phyloP scores from a whole-genome alignment of 2,329 filamentous ascomycete species.

The Fusarium guadeloupense region DNA sequence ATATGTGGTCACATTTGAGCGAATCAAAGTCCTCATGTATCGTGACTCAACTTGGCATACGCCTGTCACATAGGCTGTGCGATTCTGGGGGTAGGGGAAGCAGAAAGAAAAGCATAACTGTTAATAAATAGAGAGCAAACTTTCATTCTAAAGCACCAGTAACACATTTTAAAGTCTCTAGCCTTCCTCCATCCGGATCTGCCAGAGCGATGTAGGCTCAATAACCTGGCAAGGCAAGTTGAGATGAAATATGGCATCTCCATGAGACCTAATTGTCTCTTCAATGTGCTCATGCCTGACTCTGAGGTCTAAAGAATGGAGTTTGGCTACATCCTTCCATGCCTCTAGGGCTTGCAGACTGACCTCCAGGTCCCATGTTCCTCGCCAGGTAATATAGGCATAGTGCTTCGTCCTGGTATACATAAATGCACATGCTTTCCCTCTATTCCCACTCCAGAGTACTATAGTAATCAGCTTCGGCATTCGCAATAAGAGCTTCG shows the following conservation, averaged over 20 bases:
- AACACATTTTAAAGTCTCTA: not conserved
- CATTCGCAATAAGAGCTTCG: not conserved
- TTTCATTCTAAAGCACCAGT: no score
- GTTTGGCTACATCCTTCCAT: not conserved
- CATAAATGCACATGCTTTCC: not conserved
- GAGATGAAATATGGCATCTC: constrained; percentile 7
- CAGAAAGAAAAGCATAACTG: no score
- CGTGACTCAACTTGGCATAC: no score
- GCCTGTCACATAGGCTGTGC: no score
- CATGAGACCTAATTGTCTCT: not conserved
- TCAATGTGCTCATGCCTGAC: not conserved
- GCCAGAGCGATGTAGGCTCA: constrained; percentile 8
- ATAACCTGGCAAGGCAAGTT: constrained; percentile 8
- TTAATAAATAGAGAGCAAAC: no score
- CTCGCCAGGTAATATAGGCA: constrained; percentile 3
- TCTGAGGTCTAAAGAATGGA: not conserved
- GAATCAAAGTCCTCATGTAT: no score
- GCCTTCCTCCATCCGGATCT: not conserved
- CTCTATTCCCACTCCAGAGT: not conserved
- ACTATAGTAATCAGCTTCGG: not conserved
- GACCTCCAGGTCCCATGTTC: not conserved
- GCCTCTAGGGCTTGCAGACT: not conserved
- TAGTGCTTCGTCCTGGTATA: not conserved
- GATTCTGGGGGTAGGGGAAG: no score
- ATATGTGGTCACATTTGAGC: no score